Conservation (phyloP, 2,329 filamentous ascomycete genomes). For the Colletotrichum sp. region DNA sequence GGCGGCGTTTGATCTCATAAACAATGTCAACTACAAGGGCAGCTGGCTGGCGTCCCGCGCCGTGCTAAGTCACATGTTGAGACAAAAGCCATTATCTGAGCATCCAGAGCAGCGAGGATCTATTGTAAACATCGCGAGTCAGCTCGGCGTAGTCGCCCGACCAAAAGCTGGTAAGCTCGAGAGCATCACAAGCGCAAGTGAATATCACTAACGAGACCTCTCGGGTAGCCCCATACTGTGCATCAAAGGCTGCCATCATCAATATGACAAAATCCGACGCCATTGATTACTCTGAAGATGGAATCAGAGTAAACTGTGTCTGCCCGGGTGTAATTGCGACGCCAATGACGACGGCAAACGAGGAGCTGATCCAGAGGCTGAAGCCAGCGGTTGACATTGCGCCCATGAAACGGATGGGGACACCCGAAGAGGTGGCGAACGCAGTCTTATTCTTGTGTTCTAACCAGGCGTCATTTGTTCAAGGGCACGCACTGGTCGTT, state of each 20-base stretch:
- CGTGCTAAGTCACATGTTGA: slow-evolving; percentile 48
- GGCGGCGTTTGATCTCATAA: slow-evolving; percentile 57
- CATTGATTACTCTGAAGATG: slow-evolving; percentile 55
- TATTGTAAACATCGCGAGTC: slow-evolving; percentile 58
- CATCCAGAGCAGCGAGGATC: slow-evolving; percentile 49
- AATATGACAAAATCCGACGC: slow-evolving; percentile 62
- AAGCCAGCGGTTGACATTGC: slow-evolving; percentile 47
- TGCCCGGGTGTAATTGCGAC: slow-evolving; percentile 68
- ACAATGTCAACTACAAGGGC: slow-evolving; percentile 59
- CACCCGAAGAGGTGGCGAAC: slow-evolving; percentile 53
- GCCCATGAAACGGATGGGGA: slow-evolving; percentile 56
- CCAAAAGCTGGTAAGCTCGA: slow-evolving; percentile 44
- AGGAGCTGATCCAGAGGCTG: slow-evolving; percentile 42
- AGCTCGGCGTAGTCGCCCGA: slow-evolving; percentile 53
- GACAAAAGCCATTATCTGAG: slow-evolving; percentile 44
- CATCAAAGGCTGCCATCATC: slow-evolving; percentile 63
- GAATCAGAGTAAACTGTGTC: slow-evolving; percentile 58
- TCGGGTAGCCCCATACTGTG: slow-evolving; percentile 57
- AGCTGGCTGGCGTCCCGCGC: slow-evolving; percentile 52
- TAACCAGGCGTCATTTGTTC: slow-evolving; percentile 52
- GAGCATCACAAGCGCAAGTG: not conserved
- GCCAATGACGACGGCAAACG: slow-evolving; percentile 46
- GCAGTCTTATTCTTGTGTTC: slow-evolving; percentile 55
- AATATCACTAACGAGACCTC: not conserved
- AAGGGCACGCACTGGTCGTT: slow-evolving; percentile 56